Evolutionary conservation across 2,329 filamentous ascomycete species (phyloP), one percentile per base, ranked within the genome.

Genomic region (Aspergillus hortae): DNA sequence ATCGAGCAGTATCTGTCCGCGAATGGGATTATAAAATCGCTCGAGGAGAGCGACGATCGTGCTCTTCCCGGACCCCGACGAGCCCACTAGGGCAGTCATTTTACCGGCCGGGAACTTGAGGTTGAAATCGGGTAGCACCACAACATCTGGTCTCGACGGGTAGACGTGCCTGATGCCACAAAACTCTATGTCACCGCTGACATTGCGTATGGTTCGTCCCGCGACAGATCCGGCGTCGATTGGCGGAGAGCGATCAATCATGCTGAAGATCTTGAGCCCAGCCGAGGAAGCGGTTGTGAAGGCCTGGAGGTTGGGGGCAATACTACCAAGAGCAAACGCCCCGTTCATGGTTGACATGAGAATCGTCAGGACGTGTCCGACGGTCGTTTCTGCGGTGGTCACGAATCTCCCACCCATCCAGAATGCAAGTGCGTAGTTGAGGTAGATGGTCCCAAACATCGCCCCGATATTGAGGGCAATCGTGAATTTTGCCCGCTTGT

Each of bases 11-110:
- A 92, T 84, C 2, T 73, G 71, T 6, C 89, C 89, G 11, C 77
- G 73, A 19, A 80, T 74, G 0, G 83, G 69, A 42, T 88, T 81
- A 66, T 92, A 92, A 67, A 92, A 89, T 6, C 83, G 69, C 50
- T 79, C 75, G 12, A 81, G 67, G 0, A 82, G 70, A 4, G 70
- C 70, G 23, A 91, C 50, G 77, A 80, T 12, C 80, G 19, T 19
- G 19, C 19, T 19, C 19, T 19, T 19, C 3, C 19, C 19, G 2
- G 19, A 19, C 4, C 19, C 80, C 2, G 75, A 80, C 1, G 78
- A 73, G 17, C 80, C 80, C 2, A 83, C 79, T 19, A 83, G 65
- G 1, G 78, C 80, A 4, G 77, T 70, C 44, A 76, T 80, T n/a
- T 80, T 73, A 9, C 79, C 79, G 1, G 73, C 71, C 19, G 71